Evolutionary conservation across 1,284 basidiomycete genomes (phyloP).

Genomic region (Malassezia sympodialis): DNA sequence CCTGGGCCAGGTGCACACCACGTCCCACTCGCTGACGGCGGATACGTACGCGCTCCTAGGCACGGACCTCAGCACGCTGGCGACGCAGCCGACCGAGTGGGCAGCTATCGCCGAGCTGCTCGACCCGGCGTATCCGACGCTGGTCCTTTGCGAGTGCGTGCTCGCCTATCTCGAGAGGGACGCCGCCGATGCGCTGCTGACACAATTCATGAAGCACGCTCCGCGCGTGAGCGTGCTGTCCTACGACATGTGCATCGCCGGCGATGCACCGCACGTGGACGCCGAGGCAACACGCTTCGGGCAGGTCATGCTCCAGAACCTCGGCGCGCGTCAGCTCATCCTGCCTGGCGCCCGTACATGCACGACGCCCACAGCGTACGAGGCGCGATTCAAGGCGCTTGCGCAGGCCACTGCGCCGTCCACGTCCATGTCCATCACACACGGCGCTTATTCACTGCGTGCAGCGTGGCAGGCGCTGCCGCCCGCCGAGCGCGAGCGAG

Average conservation of each 20-base stretch:
- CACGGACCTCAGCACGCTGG: constrained; percentile 16
- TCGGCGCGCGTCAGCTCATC: constrained; percentile 31
- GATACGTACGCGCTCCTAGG: constrained; percentile 20
- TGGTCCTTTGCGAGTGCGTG: constrained; percentile 45
- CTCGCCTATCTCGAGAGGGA: constrained; percentile 34
- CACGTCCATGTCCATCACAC: background rate
- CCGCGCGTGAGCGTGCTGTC: constrained; percentile 19
- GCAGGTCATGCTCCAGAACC: constrained; percentile 44
- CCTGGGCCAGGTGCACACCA: background rate
- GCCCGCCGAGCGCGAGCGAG: constrained; percentile 2
- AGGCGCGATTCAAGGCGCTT: constrained; percentile 20
- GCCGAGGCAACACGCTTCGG: constrained; percentile 28
- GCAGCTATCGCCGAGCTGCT: constrained; percentile 14
- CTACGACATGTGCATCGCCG: constrained; percentile 43
- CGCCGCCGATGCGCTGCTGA: constrained; percentile 24
- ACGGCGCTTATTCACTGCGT: constrained; percentile 3
- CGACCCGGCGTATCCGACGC: constrained; percentile 22
- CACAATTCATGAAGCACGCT: constrained; percentile 11
- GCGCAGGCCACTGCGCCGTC: background rate
- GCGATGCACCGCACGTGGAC: constrained; percentile 16
- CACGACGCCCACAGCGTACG: constrained; percentile 25
- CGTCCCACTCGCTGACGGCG: constrained; percentile 7
- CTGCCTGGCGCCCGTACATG: constrained; percentile 35
- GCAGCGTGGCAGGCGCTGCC: constrained; percentile 2
- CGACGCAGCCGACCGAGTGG: background rate